Base-by-base conservation (phyloP, 495 filamentous ascomycete species). In the Penicillium herquei region DNA sequence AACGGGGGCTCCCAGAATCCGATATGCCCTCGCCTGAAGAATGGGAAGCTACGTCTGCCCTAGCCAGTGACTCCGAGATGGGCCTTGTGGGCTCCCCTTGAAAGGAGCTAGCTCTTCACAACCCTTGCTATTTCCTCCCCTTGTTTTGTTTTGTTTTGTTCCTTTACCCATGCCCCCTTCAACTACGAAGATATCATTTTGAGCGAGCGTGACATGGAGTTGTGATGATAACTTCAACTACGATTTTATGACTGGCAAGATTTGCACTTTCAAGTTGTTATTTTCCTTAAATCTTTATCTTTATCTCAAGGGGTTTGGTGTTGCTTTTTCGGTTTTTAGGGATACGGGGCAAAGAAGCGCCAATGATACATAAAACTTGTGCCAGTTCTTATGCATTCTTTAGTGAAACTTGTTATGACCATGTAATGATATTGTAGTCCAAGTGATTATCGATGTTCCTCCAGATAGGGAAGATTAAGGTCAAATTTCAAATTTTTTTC, bases 61-160 rank as follows among this genome's bases (percentile, higher is more conserved):
- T 78, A 57, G 72, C 68, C 17, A 76, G 71, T 34, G 75, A 77
- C 58, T 77, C 74, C 14, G 75, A 78, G 26, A 63, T 72, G 58
- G 72, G 74, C 17, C 47, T 74, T 32, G 65, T 60, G n/a, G 71
- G 67, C 21, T 66, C 70, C 37, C 74, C 74, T 39, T 76, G 58
- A 56, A 43, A 14, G 14, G 30, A 13, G 7, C 33, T 43, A 12
- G 32, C 14, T 26, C 54, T 37, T 31, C 32, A 16, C 17, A 35
- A 30, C 40, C 40, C 32, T 21, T 17, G 18, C 31, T n/a, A n/a
- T 42, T 13, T 12, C 8, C 31, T 10, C 11, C 13, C 51, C 10
- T 14, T 35, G 2, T 40, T 50, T 18, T 35, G 4, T 54, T 47
- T 47, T 41, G 3, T 21, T 43, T 46, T n/a, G n/a, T n/a, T n/a